Evolutionary conservation across 306 rosid species (phyloP), one percentile per base, ranked within the genome.

Genomic region (Bauhinia variegata): DNA sequence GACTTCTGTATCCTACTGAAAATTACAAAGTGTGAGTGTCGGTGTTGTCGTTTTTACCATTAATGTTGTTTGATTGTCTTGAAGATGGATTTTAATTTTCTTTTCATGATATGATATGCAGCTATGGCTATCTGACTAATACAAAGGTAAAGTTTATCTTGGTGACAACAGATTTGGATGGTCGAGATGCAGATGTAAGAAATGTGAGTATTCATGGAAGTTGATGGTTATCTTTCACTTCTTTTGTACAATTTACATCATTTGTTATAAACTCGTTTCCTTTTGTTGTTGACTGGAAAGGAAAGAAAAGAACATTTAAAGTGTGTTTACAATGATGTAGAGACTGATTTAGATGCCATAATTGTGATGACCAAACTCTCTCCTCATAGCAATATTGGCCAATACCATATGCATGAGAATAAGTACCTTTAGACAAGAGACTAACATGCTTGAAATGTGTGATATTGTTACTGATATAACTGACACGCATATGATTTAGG

Each of bases 141-240:
- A 93, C 99, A 11, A 90, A 90, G 80, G 99, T 93, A 77, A 93
- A 93, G 83, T 88, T 93, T 70, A 90, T 90, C 59, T 79, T 93
- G 89, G 99, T 93, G 33, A 88, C 99, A 44, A 83, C 92, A 11
- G 96, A 89, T 89, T 83, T 89, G 17, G 96, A 92, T 89, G 91
- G 87, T 65, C 85, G 76, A 72, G 96, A 89, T 63, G 95, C 90
- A 6, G 97, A 92, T 82, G 95, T 87, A 42, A 84, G 95, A 71
- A 80, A 79, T 87, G 96, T 92, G 85, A 93, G 99, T 83, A 43
- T 39, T 34, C n/a, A 31, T 71, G 11, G 3, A 19, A 52, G 1
- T 78, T 47, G 17, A 19, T 65, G 63, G 38, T 33, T 48, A 28
- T 16, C n/a, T 55, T 37, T 15, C 6, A 13, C 30, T 50, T 14